Evolutionary conservation across 768 basidiomycete species (phyloP).

Genomic region (Boletus subparvulus): DNA sequence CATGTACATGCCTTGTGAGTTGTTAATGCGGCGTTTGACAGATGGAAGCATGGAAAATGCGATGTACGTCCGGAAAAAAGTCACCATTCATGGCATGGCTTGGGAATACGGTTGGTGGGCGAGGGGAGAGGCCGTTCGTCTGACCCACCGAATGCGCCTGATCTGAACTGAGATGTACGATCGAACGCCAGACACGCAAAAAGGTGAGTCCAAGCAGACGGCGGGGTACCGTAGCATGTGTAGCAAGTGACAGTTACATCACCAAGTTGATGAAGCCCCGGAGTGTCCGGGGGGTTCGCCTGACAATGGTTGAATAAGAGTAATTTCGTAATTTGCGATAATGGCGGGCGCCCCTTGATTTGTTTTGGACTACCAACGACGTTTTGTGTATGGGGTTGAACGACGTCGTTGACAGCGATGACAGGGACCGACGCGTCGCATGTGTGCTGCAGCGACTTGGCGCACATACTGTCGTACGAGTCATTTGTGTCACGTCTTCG

Average conservation of each 20-base stretch:
- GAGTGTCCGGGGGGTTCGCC: slow-evolving; percentile 11
- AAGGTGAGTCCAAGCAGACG: no score
- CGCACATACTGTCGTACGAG: neutral
- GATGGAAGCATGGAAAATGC: neutral
- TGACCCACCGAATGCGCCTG: neutral
- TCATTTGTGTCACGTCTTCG: neutral
- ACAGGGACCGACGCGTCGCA: neutral
- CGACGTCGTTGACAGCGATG: slow-evolving; percentile 1
- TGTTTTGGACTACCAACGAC: neutral
- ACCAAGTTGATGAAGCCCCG: neutral
- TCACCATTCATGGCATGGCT: neutral
- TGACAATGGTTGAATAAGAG: neutral
- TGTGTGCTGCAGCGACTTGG: neutral
- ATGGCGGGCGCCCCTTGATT: neutral
- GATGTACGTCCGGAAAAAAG: neutral
- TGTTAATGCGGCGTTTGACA: slow-evolving; percentile 3
- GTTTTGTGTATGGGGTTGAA: neutral
- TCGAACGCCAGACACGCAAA: neutral
- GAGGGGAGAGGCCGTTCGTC: no score
- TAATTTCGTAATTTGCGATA: neutral
- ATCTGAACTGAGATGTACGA: neutral
- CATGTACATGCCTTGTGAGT: neutral
- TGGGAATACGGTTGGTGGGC: no score
- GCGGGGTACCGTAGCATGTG: neutral
- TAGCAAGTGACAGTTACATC: neutral